These are phyloP conservation scores for Coemansia sp. DNA, from an alignment of 192 early-diverging fungal genomes.

Conservation along the genomic window DNA sequence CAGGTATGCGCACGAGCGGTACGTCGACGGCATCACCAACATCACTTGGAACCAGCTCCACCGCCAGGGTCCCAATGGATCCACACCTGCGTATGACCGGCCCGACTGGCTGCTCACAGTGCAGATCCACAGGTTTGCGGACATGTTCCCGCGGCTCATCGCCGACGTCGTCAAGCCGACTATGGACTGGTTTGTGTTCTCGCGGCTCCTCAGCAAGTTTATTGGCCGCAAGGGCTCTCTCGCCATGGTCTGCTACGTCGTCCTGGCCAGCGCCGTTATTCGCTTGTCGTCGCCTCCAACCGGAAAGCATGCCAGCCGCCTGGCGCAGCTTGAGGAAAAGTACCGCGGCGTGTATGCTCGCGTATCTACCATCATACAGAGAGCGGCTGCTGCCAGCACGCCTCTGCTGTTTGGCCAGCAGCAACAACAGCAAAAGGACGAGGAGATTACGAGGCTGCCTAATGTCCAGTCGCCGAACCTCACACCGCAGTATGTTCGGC, in stretches of 20 bases:
- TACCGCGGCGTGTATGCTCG: conserved; percentile 49
- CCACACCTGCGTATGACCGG: conserved; percentile 39
- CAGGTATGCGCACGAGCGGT: conserved; percentile 45
- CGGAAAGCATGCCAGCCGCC: conserved; percentile 35
- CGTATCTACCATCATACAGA: conserved; percentile 45
- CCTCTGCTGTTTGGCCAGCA: conserved; percentile 37
- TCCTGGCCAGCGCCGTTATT: conserved; percentile 41
- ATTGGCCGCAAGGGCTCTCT: conserved; percentile 48
- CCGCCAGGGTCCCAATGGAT: conserved; percentile 24
- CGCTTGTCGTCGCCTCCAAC: conserved; percentile 49
- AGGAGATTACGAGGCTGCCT: not conserved
- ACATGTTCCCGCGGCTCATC: conserved; percentile 53
- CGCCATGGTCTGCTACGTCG: conserved; percentile 54
- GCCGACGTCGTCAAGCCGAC: conserved; percentile 56
- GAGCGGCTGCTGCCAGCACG: conserved; percentile 37
- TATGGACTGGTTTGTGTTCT: conserved; percentile 55
- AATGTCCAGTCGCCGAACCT: not conserved
- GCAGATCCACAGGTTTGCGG: conserved; percentile 57
- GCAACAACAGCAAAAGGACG: conserved; percentile 12
- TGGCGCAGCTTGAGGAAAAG: conserved; percentile 44
- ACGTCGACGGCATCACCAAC: conserved; percentile 57
- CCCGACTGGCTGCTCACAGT: conserved; percentile 58
- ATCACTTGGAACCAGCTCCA: conserved; percentile 56
- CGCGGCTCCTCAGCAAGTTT: conserved; percentile 48
- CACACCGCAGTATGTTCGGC: conserved; percentile 2